These are phyloP conservation scores for Macrocybe gigantea DNA, from an alignment of 768 basidiomycete species.

Conservation along the genomic window DNA sequence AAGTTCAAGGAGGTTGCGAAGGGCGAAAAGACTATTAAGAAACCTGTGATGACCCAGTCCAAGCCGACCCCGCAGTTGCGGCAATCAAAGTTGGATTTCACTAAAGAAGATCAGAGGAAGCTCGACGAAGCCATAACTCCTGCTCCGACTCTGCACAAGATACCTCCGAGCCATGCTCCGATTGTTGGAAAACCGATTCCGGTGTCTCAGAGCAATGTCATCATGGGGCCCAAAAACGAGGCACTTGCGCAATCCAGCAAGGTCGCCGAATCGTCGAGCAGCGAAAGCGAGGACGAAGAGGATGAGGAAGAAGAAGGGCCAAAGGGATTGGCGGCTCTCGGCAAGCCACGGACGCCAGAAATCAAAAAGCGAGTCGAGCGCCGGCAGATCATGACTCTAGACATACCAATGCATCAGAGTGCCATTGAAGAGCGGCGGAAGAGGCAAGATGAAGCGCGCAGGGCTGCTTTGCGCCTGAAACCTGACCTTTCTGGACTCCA, in stretches of 20 bases:
- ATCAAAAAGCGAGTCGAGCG: slow-evolving; percentile 52
- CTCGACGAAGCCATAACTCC: slow-evolving; percentile 23
- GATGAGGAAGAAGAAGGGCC: slow-evolving; percentile 46
- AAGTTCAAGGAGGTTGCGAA: slow-evolving; percentile 18
- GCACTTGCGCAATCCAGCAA: slow-evolving; percentile 12
- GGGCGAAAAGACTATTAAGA: neutral
- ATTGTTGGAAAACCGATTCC: slow-evolving; percentile 15
- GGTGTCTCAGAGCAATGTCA: slow-evolving; percentile 4
- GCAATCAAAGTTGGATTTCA: slow-evolving; percentile 13
- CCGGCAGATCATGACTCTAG: slow-evolving; percentile 59
- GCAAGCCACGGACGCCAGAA: slow-evolving; percentile 55
- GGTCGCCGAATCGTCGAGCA: neutral
- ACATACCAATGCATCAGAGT: slow-evolving; percentile 41
- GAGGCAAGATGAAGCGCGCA: slow-evolving; percentile 56
- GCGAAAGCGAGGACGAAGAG: slow-evolving; percentile 40
- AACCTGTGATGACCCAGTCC: slow-evolving; percentile 3
- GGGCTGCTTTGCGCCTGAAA: slow-evolving; percentile 62
- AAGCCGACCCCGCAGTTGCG: slow-evolving; percentile 4
- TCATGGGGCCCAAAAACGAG: slow-evolving; percentile 23
- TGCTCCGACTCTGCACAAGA: slow-evolving; percentile 38
- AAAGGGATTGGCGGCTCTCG: slow-evolving; percentile 47
- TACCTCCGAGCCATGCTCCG: slow-evolving; percentile 6
- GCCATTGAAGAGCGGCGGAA: slow-evolving; percentile 44
- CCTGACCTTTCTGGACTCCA: slow-evolving; percentile 82
- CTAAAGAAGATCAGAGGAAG: slow-evolving; percentile 24